Evolutionary conservation across 768 basidiomycete genomes (phyloP), one percentile per base, ranked within the genome.

Genomic region (Termitomyces titanicus): DNA sequence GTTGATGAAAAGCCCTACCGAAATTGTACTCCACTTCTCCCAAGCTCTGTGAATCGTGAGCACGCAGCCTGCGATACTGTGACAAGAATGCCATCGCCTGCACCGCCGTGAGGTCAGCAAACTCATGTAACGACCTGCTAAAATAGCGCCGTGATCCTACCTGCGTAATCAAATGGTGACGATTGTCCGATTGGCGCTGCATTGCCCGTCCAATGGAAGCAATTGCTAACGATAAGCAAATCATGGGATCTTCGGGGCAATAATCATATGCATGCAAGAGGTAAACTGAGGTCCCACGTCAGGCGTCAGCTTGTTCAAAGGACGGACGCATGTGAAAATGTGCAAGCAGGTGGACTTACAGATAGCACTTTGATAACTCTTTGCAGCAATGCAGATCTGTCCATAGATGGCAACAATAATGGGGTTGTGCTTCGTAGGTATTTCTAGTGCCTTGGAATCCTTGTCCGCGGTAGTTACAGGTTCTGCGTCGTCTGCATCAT

Each of bases 11-110:
- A 1, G 85, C 83, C 44, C 96, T 78, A 0, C 88, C 96, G 65
- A 95, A 91, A 68, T 99, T 99, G 68, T 82, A 98, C 55, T 99
- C 92, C 3, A 96, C 86, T 68, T 98, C 95, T 27, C 84, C 80
- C 22, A 79, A 61, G 3, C 73, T 76, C 2, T 74, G 68, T 2
- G 69, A 67, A 46, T 74, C 72, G 2, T 61, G 70, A 40, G 73
- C 75, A 13, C 88, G 78, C 2, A 89, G 64, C n/a, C 76, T 74
- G 17, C 93, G 82, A 68, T 98, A 99, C 46, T 84, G 81, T 0
- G 86, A 79, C 24, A 98, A 69, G 68, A 94, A 97, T 0, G 90
- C 92, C 77, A 95, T 80, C 0, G 81, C 91, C 89, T 94, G 61
- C n/a, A 13, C 10, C 31, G 24, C 9, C 22, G n/a, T 10, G 12